Evolutionary conservation across 805 yeast species (phyloP), one percentile per base, ranked within the genome.

Genomic region (Torulaspora maleeae): DNA sequence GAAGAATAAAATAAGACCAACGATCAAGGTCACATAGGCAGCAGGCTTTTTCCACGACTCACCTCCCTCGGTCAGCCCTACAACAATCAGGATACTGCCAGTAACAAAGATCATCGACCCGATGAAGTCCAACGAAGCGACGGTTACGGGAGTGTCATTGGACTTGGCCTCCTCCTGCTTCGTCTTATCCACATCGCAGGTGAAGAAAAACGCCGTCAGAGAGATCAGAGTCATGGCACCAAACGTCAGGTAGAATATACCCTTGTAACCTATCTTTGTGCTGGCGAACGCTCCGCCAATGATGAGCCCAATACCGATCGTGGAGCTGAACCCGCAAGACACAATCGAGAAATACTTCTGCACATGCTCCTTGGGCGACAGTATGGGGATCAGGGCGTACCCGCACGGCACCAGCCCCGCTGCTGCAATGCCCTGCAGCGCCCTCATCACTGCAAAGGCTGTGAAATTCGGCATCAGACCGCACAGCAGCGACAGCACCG

Each of bases 21-120:
- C 45, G 1, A 68, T 57, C 1, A 74, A 47, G 0, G 77, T 67
- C 12, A 71, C 72, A 48, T 72, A 73, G 1, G 71, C 69, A 13
- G 59, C 54, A 1, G 77, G 71, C 1, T 61, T 44, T 2, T 59
- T 58, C 78, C 78, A 75, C 0, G 58, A 55, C 5, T 63, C 65
- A 19, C 77, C 77, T 17, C 74, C 76, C 50, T 73, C 71, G 0
- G 75, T 72, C 37, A 74, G 58, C 0, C 76, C 79, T 8, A 70
- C 60, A 22, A 73, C 72, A 2, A 73, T 49, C 29, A 74, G 52
- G 2, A 73, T 34, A 3, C 63, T 50, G 0, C 74, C 75, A 13
- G 53, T 40, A 16, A 74, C 66, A 10, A 72, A 47, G 11, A 66
- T 10, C 0, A 58, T 6, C 0, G 66, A 57, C 9, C 73, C 76